Evolutionary conservation across 2,329 filamentous ascomycete genomes (phyloP), one percentile per base, ranked within the genome.

Genomic region (Exophiala calicioides): DNA sequence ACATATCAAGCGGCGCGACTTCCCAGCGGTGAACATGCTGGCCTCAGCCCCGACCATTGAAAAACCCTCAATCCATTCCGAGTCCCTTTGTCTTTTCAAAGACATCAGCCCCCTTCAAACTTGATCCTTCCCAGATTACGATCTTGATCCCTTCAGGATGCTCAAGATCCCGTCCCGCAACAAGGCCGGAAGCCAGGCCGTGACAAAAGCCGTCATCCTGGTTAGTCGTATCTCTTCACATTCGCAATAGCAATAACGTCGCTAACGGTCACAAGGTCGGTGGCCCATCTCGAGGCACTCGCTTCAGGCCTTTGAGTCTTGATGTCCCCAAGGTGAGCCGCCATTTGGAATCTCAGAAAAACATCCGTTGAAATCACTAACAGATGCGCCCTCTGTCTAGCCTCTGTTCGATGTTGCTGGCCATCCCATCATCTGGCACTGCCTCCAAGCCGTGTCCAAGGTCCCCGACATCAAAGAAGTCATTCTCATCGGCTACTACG

Each of bases 401-500:
- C 93, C 93, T 56, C 87, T 98, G 60, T 97, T 98, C 76, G 91
- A 96, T 69, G 90, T 98, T 65, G 93, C 93, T 59, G 93, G 93
- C 61, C 93, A 98, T 72, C 90, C 91, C 61, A 97, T 98, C 74
- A 90, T 97, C 76, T 91, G 90, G 80, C 93, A 98, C 78, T 95
- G 90, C 77, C 81, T 98, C 67, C 87, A 86, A 63, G 90, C 93
- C 63, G 81, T 97, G 64, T 84, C 88, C 58, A 94, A 90, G 68
- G 88, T 97, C 51, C 86, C 88, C 62, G 86, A 88, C 64, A 88
- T 98, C 70, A 88, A 90, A 66, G 93, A 98, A 72, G 91, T 98
- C 61, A 90, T 93, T 76, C 85, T 98, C 64, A 94, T 98, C 65
- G 93, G 93, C 65, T 98, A 98, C 81, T 98, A 97, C 71, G 93